Conservation (phyloP, 2,329 filamentous ascomycete genomes). For the Phaeosphaeriaceae sp. region DNA sequence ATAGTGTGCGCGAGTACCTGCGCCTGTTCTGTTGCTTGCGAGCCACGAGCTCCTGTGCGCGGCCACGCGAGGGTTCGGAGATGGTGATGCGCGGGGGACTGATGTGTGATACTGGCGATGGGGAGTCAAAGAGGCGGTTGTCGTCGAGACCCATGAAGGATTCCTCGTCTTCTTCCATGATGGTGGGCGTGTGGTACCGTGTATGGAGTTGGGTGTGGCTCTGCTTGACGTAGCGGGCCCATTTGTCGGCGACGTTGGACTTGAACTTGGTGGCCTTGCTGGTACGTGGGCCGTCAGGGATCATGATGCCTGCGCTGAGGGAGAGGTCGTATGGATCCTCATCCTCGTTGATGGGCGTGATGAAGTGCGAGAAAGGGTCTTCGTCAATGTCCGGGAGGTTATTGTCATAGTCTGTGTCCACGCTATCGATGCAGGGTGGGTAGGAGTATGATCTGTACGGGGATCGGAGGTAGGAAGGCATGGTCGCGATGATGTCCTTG, state of each 20-base stretch:
- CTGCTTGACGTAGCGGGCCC: constrained; percentile 49
- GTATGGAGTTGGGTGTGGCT: constrained; percentile 42
- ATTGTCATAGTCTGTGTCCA: constrained; percentile 25
- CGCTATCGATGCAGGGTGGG: constrained; percentile 42
- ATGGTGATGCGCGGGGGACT: constrained; percentile 35
- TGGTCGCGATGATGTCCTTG: constrained; percentile 34
- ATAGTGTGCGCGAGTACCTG: constrained; percentile 45
- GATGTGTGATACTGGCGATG: constrained; percentile 38
- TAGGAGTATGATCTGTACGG: constrained; percentile 43
- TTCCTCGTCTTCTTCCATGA: constrained; percentile 44
- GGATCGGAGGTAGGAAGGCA: constrained; percentile 43
- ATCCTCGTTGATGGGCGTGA: constrained; percentile 50
- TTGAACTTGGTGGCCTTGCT: constrained; percentile 49
- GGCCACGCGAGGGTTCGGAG: constrained; percentile 44
- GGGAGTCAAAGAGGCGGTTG: constrained; percentile 39
- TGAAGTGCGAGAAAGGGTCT: constrained; percentile 53
- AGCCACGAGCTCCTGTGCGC: constrained; percentile 44
- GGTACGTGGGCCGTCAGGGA: constrained; percentile 33
- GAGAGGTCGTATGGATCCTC: constrained; percentile 50
- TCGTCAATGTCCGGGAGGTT: constrained; percentile 51
- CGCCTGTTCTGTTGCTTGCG: constrained; percentile 39
- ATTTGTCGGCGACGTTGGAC: constrained; percentile 48
- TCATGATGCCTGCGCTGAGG: constrained; percentile 49
- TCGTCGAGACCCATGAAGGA: constrained; percentile 48
- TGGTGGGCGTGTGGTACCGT: constrained; percentile 37